A percentile compares a stretch with the other conserved stretches of the same genome.
phyloP scores from a whole-genome alignment of 805 yeast species.

The Schwanniomyces vanrijiae region DNA sequence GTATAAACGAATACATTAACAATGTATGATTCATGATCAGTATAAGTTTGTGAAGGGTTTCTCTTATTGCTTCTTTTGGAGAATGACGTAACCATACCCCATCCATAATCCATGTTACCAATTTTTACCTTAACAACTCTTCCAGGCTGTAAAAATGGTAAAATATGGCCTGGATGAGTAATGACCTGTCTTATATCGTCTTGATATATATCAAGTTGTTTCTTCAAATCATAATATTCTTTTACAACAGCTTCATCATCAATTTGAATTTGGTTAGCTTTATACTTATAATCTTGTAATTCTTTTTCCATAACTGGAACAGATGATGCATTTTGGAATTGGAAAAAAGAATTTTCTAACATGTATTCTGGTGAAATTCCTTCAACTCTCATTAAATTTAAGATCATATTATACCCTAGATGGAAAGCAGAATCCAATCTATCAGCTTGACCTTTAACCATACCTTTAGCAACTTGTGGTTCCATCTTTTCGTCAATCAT shows the following conservation, averaged over 20 bases:
- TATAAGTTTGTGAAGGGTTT: conserved; percentile 53
- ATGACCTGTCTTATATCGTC: conserved; percentile 78
- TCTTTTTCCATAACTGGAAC: conserved; percentile 82
- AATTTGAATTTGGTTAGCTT: conserved; percentile 51
- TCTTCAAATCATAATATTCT: conserved; percentile 79
- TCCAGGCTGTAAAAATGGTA: conserved; percentile 87
- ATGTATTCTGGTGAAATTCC: conserved; percentile 97
- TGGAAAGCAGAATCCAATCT: conserved; percentile 97
- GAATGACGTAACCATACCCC: conserved; percentile 87
- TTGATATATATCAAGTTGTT: conserved; percentile 68
- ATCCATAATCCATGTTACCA: conserved; percentile 75
- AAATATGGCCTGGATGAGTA: conserved; percentile 85
- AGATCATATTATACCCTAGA: conserved; percentile 94
- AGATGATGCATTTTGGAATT: conserved; percentile 88
- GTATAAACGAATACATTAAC: conserved; percentile 80
- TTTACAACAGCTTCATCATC: conserved; percentile 74
- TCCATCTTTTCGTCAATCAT: conserved; percentile 99
- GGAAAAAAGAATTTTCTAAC: conserved; percentile 92
- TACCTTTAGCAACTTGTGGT: conserved; percentile 97
- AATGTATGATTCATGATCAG: conserved; percentile 88
- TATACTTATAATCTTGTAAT: conserved; percentile 51
- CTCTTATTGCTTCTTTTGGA: conserved; percentile 68
- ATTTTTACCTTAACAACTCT: conserved; percentile 73
- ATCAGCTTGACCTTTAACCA: conserved; percentile 99
- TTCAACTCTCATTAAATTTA: conserved; percentile 94